Evolutionary conservation across 2,329 filamentous ascomycete genomes (phyloP), one percentile per base, ranked within the genome.

Genomic region (Bipolaris victoriae): DNA sequence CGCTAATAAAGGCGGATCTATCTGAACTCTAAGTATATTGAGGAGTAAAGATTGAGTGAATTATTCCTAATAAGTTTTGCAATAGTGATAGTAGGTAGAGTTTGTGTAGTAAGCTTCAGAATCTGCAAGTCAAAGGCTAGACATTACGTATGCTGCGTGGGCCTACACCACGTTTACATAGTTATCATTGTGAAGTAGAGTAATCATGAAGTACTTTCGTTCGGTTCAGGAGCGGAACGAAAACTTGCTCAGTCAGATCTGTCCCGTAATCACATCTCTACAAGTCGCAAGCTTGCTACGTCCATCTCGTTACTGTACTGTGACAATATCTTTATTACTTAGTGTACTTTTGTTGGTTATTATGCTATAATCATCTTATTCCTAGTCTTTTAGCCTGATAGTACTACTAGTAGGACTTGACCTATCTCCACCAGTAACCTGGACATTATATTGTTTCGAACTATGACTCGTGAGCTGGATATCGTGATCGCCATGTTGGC

Each of bases 351-450:
- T 18, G 35, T 62, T 10, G 20, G 2, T 9, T 4, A 13, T n/a
- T 26, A 5, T 16, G 7, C 26, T 35, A 7, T 33, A 20, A 2
- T n/a, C 39, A 1, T 56, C 41, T 5, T 49, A 50, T 37, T 57
- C 60, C 62, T 60, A 64, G 33, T 62, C 55, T 29, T 49, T 58
- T 10, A 62, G 51, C 16, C 41, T 54, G 7, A 45, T 47, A 15
- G 59, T 62, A 39, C 62, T 64, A 4, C 49, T 50, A 33, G 46
- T 52, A 6, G 49, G 62, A 50, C 62, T 64, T 52, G 50, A 49
- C 4, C 50, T 47, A 24, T 41, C 46, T 3, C 47, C 52, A 10
- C 54, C 45, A 0, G 45, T 55, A 7, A 52, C 40, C 35, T 60
- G 52, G n/a, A 63, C 37, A 35, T 55, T 36, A 24, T 48, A 24